Base-by-base conservation (phyloP, 208 protist genomes). In the Leishmania mexicana region DNA sequence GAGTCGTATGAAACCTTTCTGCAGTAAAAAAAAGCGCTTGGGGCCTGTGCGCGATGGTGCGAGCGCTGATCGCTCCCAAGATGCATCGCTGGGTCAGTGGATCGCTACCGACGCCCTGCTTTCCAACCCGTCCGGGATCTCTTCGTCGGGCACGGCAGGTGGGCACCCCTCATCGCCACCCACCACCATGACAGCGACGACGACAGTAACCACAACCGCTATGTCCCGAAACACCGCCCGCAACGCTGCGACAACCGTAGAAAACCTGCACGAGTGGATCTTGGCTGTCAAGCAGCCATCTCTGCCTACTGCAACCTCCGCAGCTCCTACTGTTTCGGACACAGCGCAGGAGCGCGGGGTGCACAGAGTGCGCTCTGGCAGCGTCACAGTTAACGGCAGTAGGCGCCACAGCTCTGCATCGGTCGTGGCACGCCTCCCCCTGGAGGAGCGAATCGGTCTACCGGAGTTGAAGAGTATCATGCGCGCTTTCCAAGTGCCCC, bases 401-500 rank as follows among this genome's bases (percentile, higher is more conserved):
- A 13, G 58, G 54, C 75, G 31, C 17, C 35, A 28, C 75, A 78
- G 54, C 31, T 78, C 28, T 1, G 13, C 75, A 49, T 40, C 45
- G 2, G 51, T 10, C 28, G 54, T 38, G 53, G 40, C 19, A 24
- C 28, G 17, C 2, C 35, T 68, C 4, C 75, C 75, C 17, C 73
- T 95, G 8, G 89, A 93, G 68, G 90, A 93, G 60, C 83, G 85
- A n/a, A 89, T 95, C 42, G 84, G 85, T 24, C 49, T 95, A n/a
- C 80, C 85, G 4, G 85, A 95, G 57, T 78, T 95, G 13, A 67
- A 86, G 51, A 49, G 51, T 2, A 86, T 95, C 21, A 93, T 95
- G 89, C 35, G 73, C 8, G 87, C 87, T 19, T 95, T 95, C 67
- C 65, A 76, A 5, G 42, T 62, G 15, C 40, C 57, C 38, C 78